Base-by-base conservation (phyloP, 805 yeast genomes). In the Kodamaea nitidulidarum region DNA sequence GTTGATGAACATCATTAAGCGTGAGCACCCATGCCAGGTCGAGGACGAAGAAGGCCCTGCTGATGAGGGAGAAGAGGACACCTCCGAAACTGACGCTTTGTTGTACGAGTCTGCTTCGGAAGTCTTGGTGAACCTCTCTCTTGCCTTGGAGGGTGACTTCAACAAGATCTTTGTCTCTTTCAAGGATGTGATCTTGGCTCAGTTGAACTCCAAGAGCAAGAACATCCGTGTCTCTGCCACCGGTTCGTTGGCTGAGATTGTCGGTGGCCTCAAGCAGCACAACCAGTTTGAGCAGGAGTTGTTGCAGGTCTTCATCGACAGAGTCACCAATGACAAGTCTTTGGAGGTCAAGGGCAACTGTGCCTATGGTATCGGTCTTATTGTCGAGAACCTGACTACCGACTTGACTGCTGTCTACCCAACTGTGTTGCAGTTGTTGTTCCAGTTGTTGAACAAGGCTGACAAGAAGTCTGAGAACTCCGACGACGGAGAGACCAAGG, bases 311-410 rank as follows among this genome's bases (percentile, higher is more conserved):
- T 83, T 93, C 58, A 69, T 76, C 36, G 73, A 78, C 43, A 80
- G 83, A 48, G 71, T 91, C 45, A 74, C 83, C 41, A 79, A 80
- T 55, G 88, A 84, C 58, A 78, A 78, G 54, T 83, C 93, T 11
- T 70, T 85, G 46, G 95, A 88, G 57, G 97, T 88, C 43, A 84
- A 91, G 65, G 90, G 96, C 52, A 86, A 88, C 52, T 91, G 97
- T 38, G 96, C 97, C 12, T 93, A 88, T 60, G 98, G 98, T 71
- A 80, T 86, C 50, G 98, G 98, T 52, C 63, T 88, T 44, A 64
- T 88, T 44, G 61, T 80, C 44, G 78, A 76, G 54, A 51, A 65
- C 63, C 68, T 71, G 52, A 52, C 74, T 41, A 68, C 81, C 20
- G 85, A 81, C 52, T 73, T 82, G 48, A 67, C 84, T 28, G 61